Evolutionary conservation across 257 asterid species (phyloP), one percentile per base, ranked within the genome.

Genomic region (Petunia secreta): DNA sequence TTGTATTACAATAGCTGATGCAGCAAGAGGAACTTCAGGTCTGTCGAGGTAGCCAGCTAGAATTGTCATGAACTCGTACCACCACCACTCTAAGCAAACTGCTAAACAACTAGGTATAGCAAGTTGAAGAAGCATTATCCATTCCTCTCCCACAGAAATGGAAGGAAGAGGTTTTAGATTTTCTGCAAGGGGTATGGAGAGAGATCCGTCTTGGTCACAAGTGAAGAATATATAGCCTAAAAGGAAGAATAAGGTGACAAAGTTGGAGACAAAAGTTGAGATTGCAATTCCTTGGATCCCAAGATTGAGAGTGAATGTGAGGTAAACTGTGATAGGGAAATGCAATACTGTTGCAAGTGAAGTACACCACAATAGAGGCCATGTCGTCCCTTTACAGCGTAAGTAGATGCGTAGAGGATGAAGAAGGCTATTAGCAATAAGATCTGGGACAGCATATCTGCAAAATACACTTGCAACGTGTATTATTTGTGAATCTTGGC

Each of bases 61-160:
- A 77, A 95, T 87, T 59, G 95, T 95, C 99, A 95, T 95, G 82
- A 95, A 79, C 80, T 93, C 98, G 46, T 95, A 95, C 99, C 99
- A 95, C 99, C 99, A 95, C 99, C 99, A 95, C 80, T 95, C 99
- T 81, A 95, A 75, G 77, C 99, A 95, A 63, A 93, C 95, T 6
- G 94, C 91, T 1, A 93, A 84, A 88, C 99, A 93, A 65, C 97
- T 93, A 2, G 97, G 94, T 73, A 88, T 75, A 44, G 97, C 90
- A 54, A 95, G 90, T 48, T 89, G 84, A 75, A 95, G 89, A 46
- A 95, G 85, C 82, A 83, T 83, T 71, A 88, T 80, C 98, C 99
- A 95, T 69, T 92, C 97, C 82, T 88, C 91, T 81, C 88, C 83
- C 74, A 80, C 68, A 43, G 91, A 91, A 84, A 84, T 75, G 79